Conservation (phyloP, 176 grass and related monocot species). For the Juncus inflexus region DNA sequence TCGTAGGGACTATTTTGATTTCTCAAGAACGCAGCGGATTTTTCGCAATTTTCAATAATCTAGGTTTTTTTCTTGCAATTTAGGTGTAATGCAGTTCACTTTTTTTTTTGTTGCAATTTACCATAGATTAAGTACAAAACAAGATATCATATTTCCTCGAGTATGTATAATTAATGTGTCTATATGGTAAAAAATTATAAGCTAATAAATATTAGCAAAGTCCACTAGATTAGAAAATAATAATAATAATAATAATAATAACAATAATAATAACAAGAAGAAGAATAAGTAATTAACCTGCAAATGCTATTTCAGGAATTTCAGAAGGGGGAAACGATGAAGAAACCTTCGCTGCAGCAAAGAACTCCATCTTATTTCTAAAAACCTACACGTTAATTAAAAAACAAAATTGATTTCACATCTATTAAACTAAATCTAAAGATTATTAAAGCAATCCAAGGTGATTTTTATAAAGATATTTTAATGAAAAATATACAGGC, state of each 20-base stretch:
- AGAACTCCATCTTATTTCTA: slow-evolving; percentile 93
- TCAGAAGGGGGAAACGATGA: slow-evolving; percentile 79
- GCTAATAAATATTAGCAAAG: neutral
- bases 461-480: neutral
- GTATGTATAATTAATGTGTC: neutral
- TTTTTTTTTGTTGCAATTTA: too few species aligned
- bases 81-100: too few species aligned
- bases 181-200: neutral
- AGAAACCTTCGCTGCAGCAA: slow-evolving; percentile 80
- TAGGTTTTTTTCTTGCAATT: too few species aligned
- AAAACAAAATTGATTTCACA: neutral
- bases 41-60: too few species aligned
- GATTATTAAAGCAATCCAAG: neutral
- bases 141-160: too few species aligned
- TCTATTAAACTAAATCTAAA: neutral
- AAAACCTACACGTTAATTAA: slow-evolving; percentile 45
- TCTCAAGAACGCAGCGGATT: too few species aligned
- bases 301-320: slow-evolving; percentile 94
- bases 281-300: too few species aligned
- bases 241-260: neutral
- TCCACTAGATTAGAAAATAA: too few species aligned
- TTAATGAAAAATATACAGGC: slow-evolving; percentile 47
- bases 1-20: too few species aligned
- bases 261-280: too few species aligned
- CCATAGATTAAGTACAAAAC: too few species aligned